phyloP scores from a whole-genome alignment of 148 eudicot species.

The Heliamphora exappendiculata region DNA sequence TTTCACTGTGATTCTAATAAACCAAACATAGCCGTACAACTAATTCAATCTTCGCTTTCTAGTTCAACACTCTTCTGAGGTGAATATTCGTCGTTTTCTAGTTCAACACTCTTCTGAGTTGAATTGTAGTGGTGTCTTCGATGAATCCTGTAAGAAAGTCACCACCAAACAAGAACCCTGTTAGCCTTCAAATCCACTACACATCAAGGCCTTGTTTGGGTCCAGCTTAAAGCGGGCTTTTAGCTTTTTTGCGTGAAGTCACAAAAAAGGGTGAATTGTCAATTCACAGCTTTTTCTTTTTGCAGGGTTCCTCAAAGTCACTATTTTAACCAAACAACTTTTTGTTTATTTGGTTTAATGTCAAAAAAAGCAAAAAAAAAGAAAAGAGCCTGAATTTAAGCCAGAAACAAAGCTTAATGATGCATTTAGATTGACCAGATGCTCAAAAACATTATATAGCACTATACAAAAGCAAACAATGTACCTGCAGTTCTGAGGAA shows the following conservation, averaged over 20 bases:
- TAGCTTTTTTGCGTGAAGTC: neutral
- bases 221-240: neutral
- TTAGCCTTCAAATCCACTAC: neutral
- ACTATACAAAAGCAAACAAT: neutral
- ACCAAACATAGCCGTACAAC: neutral
- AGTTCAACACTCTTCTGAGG: constrained; percentile 15
- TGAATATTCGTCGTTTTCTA: neutral
- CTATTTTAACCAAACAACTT: no score
- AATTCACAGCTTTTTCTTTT: no score
- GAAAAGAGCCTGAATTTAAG: no score
- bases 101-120: constrained; percentile 14
- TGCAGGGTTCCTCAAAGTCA: no score
- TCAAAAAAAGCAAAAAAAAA: no score
- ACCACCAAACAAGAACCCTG: neutral
- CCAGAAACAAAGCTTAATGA: no score
- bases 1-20: no score
- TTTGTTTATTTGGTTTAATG: no score
- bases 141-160: neutral
- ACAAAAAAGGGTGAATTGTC: no score
- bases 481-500: constrained; percentile 46
- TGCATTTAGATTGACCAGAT: no score
- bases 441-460: neutral
- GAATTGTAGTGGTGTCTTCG: neutral
- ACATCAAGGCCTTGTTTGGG: neutral
- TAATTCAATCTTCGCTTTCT: constrained; percentile 8